A percentile compares a stretch with the other conserved stretches of the same genome.
Conservation (phyloP, 352 stramenopile species). For the Globisporangium apiculatum region DNA sequence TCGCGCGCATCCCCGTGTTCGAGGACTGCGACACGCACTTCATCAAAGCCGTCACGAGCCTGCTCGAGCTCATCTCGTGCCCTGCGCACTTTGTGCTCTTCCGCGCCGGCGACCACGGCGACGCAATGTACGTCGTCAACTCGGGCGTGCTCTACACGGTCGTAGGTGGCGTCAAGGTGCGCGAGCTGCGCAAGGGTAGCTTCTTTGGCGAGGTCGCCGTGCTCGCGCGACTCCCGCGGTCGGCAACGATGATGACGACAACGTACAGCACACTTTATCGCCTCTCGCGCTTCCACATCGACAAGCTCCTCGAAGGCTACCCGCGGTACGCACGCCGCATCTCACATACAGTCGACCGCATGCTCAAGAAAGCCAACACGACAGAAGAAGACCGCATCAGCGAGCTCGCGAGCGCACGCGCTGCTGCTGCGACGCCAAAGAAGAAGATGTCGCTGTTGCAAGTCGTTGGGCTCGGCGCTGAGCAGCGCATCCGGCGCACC, state of each 20-base stretch:
- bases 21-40: conserved; percentile 49
- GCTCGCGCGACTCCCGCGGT: conserved; percentile 52
- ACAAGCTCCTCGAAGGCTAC: conserved; percentile 50
- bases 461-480: conserved; percentile 3
- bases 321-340: conserved; percentile 38
- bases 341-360: conserved; percentile 28
- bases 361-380: conserved; percentile 24
- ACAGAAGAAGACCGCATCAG: conserved; percentile 14
- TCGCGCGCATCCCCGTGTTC: conserved; percentile 55
- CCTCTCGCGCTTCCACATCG: conserved; percentile 36
- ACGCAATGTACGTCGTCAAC: conserved; percentile 70
- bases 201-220: conserved; percentile 67
- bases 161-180: conserved; percentile 56
- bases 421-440: not conserved
- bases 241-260: conserved; percentile 48
- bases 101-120: conserved; percentile 42
- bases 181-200: conserved; percentile 53
- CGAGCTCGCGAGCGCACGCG: conserved; percentile 2
- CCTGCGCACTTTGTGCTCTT: conserved; percentile 55
- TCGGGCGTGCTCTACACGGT: conserved; percentile 54
- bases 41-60: conserved; percentile 40
- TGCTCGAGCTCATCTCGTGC: conserved; percentile 50
- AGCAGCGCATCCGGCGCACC: conserved; percentile 8
- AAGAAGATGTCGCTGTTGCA: conserved; percentile 7
- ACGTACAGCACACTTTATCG: conserved; percentile 66